These are phyloP conservation scores for Exsudoporus frostii DNA, from an alignment of 768 basidiomycete species.

Conservation along the genomic window DNA sequence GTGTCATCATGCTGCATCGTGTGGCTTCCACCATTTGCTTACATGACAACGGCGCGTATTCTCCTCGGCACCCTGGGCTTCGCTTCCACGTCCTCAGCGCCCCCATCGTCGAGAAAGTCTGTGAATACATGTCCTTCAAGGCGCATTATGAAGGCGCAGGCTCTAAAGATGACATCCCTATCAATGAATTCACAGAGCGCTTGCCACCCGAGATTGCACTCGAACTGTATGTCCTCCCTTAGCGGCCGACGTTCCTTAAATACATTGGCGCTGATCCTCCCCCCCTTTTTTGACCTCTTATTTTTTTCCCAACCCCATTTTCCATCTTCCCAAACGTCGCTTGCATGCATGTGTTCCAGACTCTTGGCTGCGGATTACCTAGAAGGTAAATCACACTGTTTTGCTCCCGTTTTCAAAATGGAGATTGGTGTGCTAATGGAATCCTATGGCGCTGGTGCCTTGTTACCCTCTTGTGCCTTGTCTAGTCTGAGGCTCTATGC, in stretches of 20 bases:
- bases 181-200: slow-evolving; percentile 74
- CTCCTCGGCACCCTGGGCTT: not conserved
- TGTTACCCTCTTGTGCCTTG: slow-evolving; percentile 3
- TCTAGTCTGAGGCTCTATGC: not conserved
- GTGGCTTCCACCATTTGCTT: not conserved
- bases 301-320: slow-evolving; percentile 6
- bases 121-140: slow-evolving; percentile 89
- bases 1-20: slow-evolving; percentile 15
- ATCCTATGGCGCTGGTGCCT: slow-evolving; percentile 4
- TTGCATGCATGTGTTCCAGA: slow-evolving; percentile 30
- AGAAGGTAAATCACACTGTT: slow-evolving; percentile 46
- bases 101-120: slow-evolving; percentile 79
- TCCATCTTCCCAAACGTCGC: not conserved
- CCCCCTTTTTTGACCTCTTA: not conserved
- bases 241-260: not conserved
- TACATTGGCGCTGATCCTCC: slow-evolving; percentile 12
- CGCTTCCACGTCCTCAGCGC: slow-evolving; percentile 36
- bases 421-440: slow-evolving; percentile 9
- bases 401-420: slow-evolving; percentile 17
- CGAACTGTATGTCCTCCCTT: slow-evolving; percentile 65
- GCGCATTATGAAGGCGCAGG: slow-evolving; percentile 68
- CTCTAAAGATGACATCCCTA: slow-evolving; percentile 73
- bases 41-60: not conserved
- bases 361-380: slow-evolving; percentile 64
- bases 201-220: slow-evolving; percentile 85